phyloP scores from a whole-genome alignment of 768 basidiomycete genomes.

The Psilocybe azurescens region DNA sequence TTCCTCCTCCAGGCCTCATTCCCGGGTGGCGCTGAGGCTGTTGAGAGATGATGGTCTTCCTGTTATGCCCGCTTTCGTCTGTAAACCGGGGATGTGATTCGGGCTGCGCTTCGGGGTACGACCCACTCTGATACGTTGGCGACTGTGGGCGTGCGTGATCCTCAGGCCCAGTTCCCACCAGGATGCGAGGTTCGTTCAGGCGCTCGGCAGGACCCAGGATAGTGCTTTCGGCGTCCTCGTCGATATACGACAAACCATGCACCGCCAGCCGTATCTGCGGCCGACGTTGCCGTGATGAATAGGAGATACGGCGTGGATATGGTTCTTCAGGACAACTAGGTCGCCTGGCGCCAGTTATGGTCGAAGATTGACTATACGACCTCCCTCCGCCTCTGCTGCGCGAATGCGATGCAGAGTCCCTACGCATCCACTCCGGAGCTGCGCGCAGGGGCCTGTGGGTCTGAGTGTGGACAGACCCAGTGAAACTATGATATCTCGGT shows the following conservation, averaged over 20 bases:
- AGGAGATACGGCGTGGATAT: not conserved
- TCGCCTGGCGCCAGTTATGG: no score
- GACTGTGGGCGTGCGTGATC: not conserved
- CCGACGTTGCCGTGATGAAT: not conserved
- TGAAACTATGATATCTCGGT: no score
- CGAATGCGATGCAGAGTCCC: not conserved
- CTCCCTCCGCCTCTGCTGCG: not conserved
- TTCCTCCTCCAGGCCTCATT: conserved; percentile 9
- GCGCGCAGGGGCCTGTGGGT: not conserved
- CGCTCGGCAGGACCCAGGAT: not conserved
- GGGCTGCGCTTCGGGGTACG: not conserved
- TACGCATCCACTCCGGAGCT: not conserved
- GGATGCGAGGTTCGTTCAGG: not conserved
- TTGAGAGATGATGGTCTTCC: conserved; percentile 1
- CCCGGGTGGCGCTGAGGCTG: conserved; percentile 12
- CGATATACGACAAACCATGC: conserved; percentile 15
- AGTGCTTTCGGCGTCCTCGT: conserved; percentile 10
- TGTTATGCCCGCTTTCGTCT: not conserved
- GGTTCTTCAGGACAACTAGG: no score
- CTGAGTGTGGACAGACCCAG: no score
- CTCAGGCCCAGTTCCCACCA: not conserved
- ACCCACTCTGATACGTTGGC: not conserved
- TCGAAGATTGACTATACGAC: no score
- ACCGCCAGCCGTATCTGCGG: conserved; percentile 8
- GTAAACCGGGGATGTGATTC: not conserved